Base-by-base conservation (phyloP, 192 early-diverging fungal genomes). In the Rhizophlyctis rosea region DNA sequence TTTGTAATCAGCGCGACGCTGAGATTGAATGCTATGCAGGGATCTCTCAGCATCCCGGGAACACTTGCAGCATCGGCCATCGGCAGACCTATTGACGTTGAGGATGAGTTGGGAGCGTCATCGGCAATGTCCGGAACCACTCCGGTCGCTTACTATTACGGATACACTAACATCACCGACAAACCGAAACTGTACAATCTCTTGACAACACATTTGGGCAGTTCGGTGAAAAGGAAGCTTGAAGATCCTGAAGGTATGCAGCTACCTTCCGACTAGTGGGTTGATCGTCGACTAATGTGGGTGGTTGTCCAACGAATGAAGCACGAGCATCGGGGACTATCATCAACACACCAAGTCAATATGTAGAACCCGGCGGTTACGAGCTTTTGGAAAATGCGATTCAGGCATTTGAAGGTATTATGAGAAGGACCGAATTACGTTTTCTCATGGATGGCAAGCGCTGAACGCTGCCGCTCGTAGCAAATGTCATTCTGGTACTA, bases 101-200 rank as follows among this genome's bases (percentile, higher is more conserved):
- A 98, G 87, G 89, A 79, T 47, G 77, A 77, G 9, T 89, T 98
- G 63, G 79, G 82, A 25, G 87, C 86, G 0, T 83, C 88, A 1
- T 81, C 87, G 36, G 83, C 85, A 16, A 81, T 81, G 35, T 83
- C 85, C 7, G 78, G 84, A 0, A 87, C 83, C 2, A 83, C 87
- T 59, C 94, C 97, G 24, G 55, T 97, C 11, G 88, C 86, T 11
- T 94, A 89, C 65, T 97, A 96, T 72, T 98, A 91, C 74, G 97
- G 97, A 32, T 88, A 90, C 58, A 69, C 86, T 18, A 78, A 76
- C 24, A 86, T 88, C 0, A 63, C 67, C 5, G 91, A 93, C 11
- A 98, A 97, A 70, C 59, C 80, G 30, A 87, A 86, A 61, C 71
- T 96, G 53, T 99, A 93, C 66, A 82, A 80, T 24, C n/a, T 83